Base-by-base conservation (phyloP, 2,329 filamentous ascomycete species). In the Scedosporium boydii region DNA sequence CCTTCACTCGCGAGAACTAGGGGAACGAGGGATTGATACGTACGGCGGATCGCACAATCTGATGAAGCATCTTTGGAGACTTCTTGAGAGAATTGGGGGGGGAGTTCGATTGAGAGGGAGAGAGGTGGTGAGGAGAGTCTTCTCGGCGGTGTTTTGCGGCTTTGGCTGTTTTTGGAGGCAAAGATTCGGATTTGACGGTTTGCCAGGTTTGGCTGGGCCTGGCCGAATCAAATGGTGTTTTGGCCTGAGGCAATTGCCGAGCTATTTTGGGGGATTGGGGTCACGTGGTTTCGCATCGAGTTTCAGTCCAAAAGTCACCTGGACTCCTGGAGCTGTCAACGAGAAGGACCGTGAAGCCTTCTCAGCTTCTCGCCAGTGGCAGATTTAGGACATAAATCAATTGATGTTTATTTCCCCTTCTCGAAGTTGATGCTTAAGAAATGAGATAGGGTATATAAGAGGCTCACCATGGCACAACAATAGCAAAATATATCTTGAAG, bases 41-140 rank as follows among this genome's bases (percentile, higher is more conserved):
- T 62, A 62, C 60, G 51, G 48, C 26, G 29, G 59, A 61, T 56
- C 60, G 60, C 21, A 55, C 60, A 57, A 62, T 27, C 51, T 55
- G 51, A 23, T 62, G 53, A 55, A 62, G 56, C 60, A 62, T 62
- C 27, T 23, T 61, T 51, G 58, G 23, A 60, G 57, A 59, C 29
- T 42, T 10, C n/a, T 42, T 26, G 51, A 27, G 21, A 18, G 16
- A 26, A 56, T 4, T 10, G 14, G 27, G 6, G 23, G 21, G 23
- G 18, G 51, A 16, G 21, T 21, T 44, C n/a, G 57, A 26, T 44
- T 16, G 18, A n/a, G n/a, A 34, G 38, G 18, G 60, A 51, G 21
- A 34, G 29, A 48, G 21, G 59, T 29, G 59, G 27, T 46, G 21
- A 44, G n/a, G 58, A 51, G 38, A 56, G 48, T 29, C 46, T 55